Evolutionary conservation across 1,284 basidiomycete species (phyloP).

Genomic region (Cutaneotrichosporon sp.): DNA sequence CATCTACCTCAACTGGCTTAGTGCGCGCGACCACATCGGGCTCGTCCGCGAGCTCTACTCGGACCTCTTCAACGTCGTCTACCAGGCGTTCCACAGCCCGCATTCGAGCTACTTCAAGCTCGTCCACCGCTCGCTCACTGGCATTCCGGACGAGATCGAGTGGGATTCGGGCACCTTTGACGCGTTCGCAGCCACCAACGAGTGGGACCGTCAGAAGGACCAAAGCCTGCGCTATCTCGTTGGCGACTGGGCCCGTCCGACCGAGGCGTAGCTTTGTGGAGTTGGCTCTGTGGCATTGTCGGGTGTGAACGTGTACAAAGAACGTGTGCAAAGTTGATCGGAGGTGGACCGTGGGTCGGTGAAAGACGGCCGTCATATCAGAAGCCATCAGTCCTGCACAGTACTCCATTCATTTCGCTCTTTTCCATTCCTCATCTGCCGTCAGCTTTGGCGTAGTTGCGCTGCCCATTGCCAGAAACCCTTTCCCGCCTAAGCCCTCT

Average conservation of each 20-base stretch:
- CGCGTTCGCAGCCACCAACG: background rate
- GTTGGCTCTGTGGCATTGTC: too few relatives aligned
- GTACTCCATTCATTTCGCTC: too few relatives aligned
- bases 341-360: too few relatives aligned
- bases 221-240: background rate
- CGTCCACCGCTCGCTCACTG: background rate
- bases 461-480: too few relatives aligned
- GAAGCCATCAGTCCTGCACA: too few relatives aligned
- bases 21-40: background rate
- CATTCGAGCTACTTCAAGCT: constrained; percentile 1
- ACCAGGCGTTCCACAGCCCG: constrained; percentile 4
- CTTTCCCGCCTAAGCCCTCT: too few relatives aligned
- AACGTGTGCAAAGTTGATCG: too few relatives aligned
- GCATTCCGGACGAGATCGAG: constrained; percentile 1
- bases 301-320: too few relatives aligned
- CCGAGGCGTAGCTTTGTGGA: background rate
- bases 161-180: background rate
- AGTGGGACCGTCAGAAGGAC: background rate
- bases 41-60: constrained; percentile 7
- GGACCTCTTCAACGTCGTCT: constrained; percentile 5
- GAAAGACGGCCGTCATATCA: too few relatives aligned
- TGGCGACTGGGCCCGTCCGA: background rate
- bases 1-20: background rate
- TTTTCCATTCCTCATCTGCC: too few relatives aligned
- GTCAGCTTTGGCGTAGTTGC: too few relatives aligned